phyloP scores from a whole-genome alignment of 1,284 basidiomycete genomes.

The Trichosporon ovoides region DNA sequence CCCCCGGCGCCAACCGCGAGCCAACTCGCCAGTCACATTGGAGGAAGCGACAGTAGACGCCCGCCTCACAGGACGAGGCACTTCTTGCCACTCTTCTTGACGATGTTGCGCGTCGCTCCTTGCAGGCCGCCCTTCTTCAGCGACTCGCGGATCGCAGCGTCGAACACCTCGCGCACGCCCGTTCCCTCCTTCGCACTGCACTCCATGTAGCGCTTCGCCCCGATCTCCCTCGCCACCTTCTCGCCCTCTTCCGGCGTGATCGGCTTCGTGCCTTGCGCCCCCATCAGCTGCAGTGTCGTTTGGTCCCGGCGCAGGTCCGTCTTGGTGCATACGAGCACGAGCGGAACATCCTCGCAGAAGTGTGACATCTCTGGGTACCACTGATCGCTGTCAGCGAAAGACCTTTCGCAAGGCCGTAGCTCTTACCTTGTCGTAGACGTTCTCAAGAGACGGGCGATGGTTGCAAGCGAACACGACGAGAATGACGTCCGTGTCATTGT shows the following conservation, averaged over 20 bases:
- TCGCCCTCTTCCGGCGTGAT: conserved; percentile 74
- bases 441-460: conserved; percentile 85
- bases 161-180: conserved; percentile 90
- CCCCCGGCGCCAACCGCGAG: too few species aligned
- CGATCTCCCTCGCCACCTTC: conserved; percentile 79
- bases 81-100: conserved; percentile 66
- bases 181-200: conserved; percentile 87
- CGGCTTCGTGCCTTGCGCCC: conserved; percentile 82
- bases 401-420: conserved; percentile 7
- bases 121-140: conserved; percentile 61
- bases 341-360: conserved; percentile 89
- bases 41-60: too few species aligned
- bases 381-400: conserved; percentile 50
- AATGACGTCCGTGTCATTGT: conserved; percentile 94
- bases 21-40: too few species aligned
- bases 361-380: conserved; percentile 98
- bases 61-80: conserved; percentile 67
- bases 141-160: conserved; percentile 80
- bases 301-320: conserved; percentile 83
- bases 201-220: conserved; percentile 83
- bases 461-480: conserved; percentile 96
- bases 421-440: conserved; percentile 73
- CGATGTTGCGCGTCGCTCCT: conserved; percentile 57
- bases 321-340: conserved; percentile 91
- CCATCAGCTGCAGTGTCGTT: conserved; percentile 82